phyloP scores from a whole-genome alignment of 805 yeast species.

The Hanseniaspora meyeri region DNA sequence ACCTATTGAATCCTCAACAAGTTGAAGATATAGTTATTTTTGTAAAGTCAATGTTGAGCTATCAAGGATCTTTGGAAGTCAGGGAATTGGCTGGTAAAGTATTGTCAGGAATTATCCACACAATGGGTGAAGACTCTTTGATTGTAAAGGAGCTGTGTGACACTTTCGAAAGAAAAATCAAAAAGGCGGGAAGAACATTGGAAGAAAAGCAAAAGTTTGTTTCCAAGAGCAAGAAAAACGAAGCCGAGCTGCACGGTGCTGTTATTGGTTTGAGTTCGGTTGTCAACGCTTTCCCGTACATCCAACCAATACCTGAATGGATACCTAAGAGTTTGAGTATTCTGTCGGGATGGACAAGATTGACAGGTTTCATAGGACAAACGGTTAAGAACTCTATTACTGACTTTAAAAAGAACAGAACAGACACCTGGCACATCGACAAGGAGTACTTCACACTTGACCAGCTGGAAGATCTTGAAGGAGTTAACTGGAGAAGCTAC shows the following conservation, averaged over 20 bases:
- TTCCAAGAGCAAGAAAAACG: constrained; percentile 31
- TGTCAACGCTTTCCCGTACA: constrained; percentile 78
- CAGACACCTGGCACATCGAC: constrained; percentile 94
- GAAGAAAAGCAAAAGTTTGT: constrained; percentile 8
- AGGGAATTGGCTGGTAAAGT: constrained; percentile 61
- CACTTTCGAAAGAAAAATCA: constrained; percentile 26
- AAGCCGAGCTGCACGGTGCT: constrained; percentile 61
- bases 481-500: constrained; percentile 85
- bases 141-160: constrained; percentile 30
- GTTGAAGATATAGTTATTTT: constrained; percentile 39
- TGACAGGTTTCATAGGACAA: constrained; percentile 68
- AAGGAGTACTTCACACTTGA: constrained; percentile 57
- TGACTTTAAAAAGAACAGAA: constrained; percentile 78
- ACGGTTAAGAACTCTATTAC: constrained; percentile 73
- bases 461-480: constrained; percentile 83
- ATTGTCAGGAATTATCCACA: constrained; percentile 69
- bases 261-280: constrained; percentile 80
- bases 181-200: constrained; percentile 9
- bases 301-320: constrained; percentile 87
- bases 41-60: constrained; percentile 39
- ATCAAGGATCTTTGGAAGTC: constrained; percentile 57
- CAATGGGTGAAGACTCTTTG: constrained; percentile 34
- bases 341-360: constrained; percentile 59
- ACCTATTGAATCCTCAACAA: constrained; percentile 39
- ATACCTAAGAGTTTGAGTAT: constrained; percentile 59